Evolutionary conservation across 164 flowering plant species (phyloP).

Genomic region (Buxus sempervirens): DNA sequence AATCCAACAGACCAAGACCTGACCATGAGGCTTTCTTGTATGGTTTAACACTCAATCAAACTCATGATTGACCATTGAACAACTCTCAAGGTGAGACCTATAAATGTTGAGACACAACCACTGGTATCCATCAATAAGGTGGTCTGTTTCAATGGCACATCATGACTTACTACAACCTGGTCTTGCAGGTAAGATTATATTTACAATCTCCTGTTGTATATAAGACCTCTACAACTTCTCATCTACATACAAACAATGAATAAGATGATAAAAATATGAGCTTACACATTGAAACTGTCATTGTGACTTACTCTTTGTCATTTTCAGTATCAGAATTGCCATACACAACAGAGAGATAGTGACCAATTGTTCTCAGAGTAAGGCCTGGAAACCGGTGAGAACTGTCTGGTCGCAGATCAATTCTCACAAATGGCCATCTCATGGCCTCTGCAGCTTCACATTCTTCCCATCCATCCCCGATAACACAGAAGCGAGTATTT

Average conservation of each 20-base stretch:
- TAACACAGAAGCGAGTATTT: conserved; percentile 69
- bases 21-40: no score
- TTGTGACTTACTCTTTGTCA: conserved; percentile 28
- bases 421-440: conserved; percentile 85
- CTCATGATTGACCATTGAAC: no score
- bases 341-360: conserved; percentile 67
- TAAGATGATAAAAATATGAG: not conserved
- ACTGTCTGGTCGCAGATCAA: conserved; percentile 56
- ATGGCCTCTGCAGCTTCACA: conserved; percentile 79
- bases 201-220: no score
- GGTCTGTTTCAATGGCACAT: no score
- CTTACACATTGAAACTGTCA: conserved; percentile 1
- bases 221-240: no score
- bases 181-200: no score
- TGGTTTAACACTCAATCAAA: no score
- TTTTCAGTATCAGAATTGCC: conserved; percentile 35
- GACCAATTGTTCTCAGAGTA: conserved; percentile 49
- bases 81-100: no score
- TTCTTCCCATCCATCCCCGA: conserved; percentile 97
- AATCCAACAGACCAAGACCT: no score
- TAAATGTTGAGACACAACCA: no score
- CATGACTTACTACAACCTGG: no score
- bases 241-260: not conserved
- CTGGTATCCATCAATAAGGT: no score
- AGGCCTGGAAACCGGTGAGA: conserved; percentile 84